A percentile compares a stretch with the other conserved stretches of the same genome.
These are phyloP conservation scores for Eleusine indica DNA, from an alignment of 176 grass and related monocot genomes.

Conservation along the genomic window DNA sequence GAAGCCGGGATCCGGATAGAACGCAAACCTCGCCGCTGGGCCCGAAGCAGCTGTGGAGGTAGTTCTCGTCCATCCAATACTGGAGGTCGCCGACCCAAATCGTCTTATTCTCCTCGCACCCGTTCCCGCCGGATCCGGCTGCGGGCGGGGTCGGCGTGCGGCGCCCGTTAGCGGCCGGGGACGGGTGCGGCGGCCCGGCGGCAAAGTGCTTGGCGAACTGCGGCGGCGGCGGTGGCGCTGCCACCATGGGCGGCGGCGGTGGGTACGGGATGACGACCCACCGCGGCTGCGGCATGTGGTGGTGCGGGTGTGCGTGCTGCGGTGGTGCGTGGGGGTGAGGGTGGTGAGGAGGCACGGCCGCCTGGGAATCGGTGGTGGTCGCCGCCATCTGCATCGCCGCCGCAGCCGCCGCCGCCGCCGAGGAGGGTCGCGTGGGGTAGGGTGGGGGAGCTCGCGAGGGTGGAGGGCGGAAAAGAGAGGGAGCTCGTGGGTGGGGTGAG, in stretches of 20 bases:
- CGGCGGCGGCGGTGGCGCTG: constrained; percentile 45
- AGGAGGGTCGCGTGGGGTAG: constrained; percentile 39
- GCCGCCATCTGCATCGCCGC: constrained; percentile 59
- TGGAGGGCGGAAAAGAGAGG: constrained; percentile 56
- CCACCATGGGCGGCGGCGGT: constrained; percentile 55
- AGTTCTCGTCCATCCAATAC: constrained; percentile 94
- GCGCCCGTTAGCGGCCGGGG: constrained; percentile 6
- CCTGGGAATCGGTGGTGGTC: constrained; percentile 49
- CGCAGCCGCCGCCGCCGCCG: constrained; percentile 39
- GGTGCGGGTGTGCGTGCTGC: constrained; percentile 46
- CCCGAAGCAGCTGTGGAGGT: constrained; percentile 67
- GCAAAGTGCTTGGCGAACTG: constrained; percentile 56
- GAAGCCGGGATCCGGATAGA: constrained; percentile 40
- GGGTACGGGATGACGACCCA: constrained; percentile 68
- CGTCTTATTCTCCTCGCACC: constrained; percentile 63
- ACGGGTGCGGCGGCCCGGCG: constrained; percentile 23
- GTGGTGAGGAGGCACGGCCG: constrained; percentile 41
- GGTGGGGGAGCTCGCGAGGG: constrained; percentile 17
- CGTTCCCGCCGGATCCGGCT: constrained; percentile 51
- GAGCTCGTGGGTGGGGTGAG: constrained; percentile 42
- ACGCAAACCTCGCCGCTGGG: constrained; percentile 58
- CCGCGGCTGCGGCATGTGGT: constrained; percentile 66
- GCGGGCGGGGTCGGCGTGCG: constrained; percentile 55
- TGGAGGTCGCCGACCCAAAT: constrained; percentile 76
- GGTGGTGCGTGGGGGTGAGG: constrained; percentile 28